phyloP scores from a whole-genome alignment of 495 filamentous ascomycete genomes.

The Thermochaetoides thermophila region DNA sequence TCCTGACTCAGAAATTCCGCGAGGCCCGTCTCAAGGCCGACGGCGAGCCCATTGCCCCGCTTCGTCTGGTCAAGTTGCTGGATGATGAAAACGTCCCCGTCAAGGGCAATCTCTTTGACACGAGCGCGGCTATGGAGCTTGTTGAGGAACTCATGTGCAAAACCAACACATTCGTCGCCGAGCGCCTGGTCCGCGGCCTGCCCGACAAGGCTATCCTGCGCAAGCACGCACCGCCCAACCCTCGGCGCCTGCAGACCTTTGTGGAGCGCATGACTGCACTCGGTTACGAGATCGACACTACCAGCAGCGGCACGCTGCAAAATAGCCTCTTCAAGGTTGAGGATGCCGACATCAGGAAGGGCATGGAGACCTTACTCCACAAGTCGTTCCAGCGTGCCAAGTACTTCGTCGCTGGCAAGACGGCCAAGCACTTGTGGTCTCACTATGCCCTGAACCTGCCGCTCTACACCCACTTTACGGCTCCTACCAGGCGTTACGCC shows the following conservation, averaged over 20 bases:
- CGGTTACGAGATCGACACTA: constrained; percentile 74
- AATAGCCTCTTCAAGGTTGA: constrained; percentile 85
- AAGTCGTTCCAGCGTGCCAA: constrained; percentile 95
- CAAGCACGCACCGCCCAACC: constrained; percentile 69
- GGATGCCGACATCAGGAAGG: constrained; percentile 78
- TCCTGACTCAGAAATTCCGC: constrained; percentile 73
- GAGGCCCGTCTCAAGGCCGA: constrained; percentile 70
- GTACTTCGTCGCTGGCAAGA: constrained; percentile 72
- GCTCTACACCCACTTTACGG: constrained; percentile 94
- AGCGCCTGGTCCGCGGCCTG: constrained; percentile 61
- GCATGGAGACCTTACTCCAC: constrained; percentile 88
- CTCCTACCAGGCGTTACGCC: constrained; percentile 85
- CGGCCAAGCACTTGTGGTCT: constrained; percentile 53
- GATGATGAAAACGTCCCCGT: constrained; percentile 97
- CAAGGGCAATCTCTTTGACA: constrained; percentile 90
- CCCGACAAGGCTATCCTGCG: constrained; percentile 89
- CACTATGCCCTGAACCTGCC: constrained; percentile 91
- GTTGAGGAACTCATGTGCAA: constrained; percentile 91
- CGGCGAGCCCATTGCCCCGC: constrained; percentile 59
- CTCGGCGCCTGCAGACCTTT: constrained; percentile 77
- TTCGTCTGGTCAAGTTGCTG: constrained; percentile 82
- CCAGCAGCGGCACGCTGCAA: constrained; percentile 80
- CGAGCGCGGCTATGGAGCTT: constrained; percentile 74
- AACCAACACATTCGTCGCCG: constrained; percentile 75
- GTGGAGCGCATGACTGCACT: constrained; percentile 84